These are phyloP conservation scores for Rhizodiscina lignyota DNA, from an alignment of 495 filamentous ascomycete species.

Conservation along the genomic window DNA sequence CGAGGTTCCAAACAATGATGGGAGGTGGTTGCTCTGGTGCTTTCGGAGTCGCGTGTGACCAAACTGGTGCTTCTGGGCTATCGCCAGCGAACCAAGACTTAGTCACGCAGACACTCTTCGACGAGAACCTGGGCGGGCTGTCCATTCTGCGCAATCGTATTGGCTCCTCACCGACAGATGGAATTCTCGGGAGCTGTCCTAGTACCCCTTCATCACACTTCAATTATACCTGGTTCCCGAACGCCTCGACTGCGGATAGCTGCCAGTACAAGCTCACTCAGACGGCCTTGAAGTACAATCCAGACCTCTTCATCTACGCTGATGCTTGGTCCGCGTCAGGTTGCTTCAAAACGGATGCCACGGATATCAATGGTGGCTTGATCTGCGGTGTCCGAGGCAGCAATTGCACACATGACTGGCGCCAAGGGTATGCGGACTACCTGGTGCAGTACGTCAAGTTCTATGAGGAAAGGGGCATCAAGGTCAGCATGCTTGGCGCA, in stretches of 20 bases:
- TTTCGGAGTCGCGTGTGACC: too few species aligned
- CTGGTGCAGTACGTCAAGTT: conserved; percentile 34
- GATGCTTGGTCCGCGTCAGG: conserved; percentile 40
- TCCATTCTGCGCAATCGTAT: conserved; percentile 36
- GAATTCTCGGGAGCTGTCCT: conserved; percentile 9
- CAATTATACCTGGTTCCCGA: conserved; percentile 18
- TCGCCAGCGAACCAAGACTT: too few species aligned
- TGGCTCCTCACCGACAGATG: conserved; percentile 20
- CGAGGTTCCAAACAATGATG: too few species aligned
- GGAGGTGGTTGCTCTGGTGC: too few species aligned
- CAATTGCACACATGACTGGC: conserved; percentile 35
- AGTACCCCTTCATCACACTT: conserved; percentile 3
- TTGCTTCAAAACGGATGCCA: conserved; percentile 39
- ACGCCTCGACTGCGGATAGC: conserved; percentile 27
- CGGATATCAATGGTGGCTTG: conserved; percentile 25
- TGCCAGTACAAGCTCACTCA: conserved; percentile 34
- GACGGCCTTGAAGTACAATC: conserved; percentile 26
- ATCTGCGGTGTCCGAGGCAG: conserved; percentile 31
- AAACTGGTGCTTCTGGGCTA: too few species aligned
- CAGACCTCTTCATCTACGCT: conserved; percentile 31
- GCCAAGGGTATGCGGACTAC: conserved; percentile 37
- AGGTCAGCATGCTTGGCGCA: conserved; percentile 34
- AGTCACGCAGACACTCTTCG: too few species aligned
- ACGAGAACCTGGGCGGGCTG: too few species aligned
- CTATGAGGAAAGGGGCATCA: conserved; percentile 31